Conservation (phyloP, 805 yeast species). For the Saturnispora hagleri region DNA sequence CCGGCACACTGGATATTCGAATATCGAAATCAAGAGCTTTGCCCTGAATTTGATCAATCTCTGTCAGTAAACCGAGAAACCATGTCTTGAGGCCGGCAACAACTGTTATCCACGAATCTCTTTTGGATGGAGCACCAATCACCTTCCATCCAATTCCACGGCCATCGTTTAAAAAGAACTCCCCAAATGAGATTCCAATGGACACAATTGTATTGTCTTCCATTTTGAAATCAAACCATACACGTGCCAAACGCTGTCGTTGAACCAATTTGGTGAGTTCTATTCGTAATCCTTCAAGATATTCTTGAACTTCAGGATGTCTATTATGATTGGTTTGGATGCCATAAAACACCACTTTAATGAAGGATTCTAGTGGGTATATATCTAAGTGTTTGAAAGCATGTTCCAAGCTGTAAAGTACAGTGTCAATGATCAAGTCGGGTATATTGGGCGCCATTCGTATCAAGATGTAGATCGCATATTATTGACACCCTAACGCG, state of each 20-base stretch:
- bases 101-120: constrained; percentile 2
- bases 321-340: constrained; percentile 35
- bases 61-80: neutral
- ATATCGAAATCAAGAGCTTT: constrained; percentile 1
- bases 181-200: constrained; percentile 5
- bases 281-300: constrained; percentile 27
- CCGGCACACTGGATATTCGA: constrained; percentile 7
- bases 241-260: constrained; percentile 1
- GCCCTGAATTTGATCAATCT: neutral
- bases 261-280: constrained; percentile 12
- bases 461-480: neutral
- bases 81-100: constrained; percentile 5
- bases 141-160: constrained; percentile 7
- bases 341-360: constrained; percentile 33
- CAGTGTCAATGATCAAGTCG: constrained; percentile 1
- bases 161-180: constrained; percentile 5
- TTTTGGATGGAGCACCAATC: constrained; percentile 1
- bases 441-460: constrained; percentile 1
- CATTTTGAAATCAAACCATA: constrained; percentile 2
- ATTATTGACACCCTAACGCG: neutral
- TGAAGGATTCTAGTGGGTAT: constrained; percentile 46
- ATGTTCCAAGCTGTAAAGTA: constrained; percentile 30
- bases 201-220: neutral
- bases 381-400: constrained; percentile 43
- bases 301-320: constrained; percentile 36